Percentiles rank a stretch among this genome's conserved stretches.
phyloP scores from a whole-genome alignment of 1,139 yeast genomes.

The Pichia kudriavzevii region DNA sequence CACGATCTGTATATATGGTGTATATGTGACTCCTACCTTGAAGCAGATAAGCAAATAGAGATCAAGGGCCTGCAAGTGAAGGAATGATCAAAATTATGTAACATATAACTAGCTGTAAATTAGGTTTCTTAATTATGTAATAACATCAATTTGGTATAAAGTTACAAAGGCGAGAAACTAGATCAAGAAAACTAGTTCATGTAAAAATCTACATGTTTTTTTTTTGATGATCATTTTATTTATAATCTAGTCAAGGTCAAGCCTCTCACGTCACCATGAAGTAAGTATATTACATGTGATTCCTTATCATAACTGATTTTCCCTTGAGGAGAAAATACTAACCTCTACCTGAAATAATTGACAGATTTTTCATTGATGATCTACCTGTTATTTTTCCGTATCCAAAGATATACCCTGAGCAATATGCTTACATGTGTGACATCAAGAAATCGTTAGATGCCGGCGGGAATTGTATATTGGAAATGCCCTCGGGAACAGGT shows the following conservation, averaged over 20 bases:
- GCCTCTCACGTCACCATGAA: conserved; percentile 10
- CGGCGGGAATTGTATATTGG: conserved; percentile 95
- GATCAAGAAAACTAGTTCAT: too few relatives aligned
- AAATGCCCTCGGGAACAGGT: conserved; percentile 99
- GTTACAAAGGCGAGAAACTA: not conserved
- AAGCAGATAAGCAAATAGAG: conserved; percentile 79
- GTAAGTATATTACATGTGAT: conserved; percentile 3
- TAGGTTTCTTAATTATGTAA: too few relatives aligned
- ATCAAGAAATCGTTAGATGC: conserved; percentile 88
- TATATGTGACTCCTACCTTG: conserved; percentile 83
- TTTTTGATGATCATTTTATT: too few relatives aligned
- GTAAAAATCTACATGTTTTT: too few relatives aligned
- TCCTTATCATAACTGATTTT: not conserved
- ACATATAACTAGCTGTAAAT: too few relatives aligned
- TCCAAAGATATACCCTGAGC: conserved; percentile 95
- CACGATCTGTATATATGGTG: conserved; percentile 70
- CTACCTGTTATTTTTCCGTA: conserved; percentile 95
- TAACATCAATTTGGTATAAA: not conserved
- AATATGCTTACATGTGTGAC: conserved; percentile 95
- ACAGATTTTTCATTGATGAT: conserved; percentile 83
- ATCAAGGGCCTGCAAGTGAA: conserved; percentile 16
- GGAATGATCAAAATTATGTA: too few relatives aligned
- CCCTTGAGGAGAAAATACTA: not conserved
- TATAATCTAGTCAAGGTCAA: too few relatives aligned
- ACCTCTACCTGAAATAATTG: conserved; percentile 1